These are phyloP conservation scores for Hygrophoropsis aurantiaca DNA, from an alignment of 768 basidiomycete species.

Conservation along the genomic window DNA sequence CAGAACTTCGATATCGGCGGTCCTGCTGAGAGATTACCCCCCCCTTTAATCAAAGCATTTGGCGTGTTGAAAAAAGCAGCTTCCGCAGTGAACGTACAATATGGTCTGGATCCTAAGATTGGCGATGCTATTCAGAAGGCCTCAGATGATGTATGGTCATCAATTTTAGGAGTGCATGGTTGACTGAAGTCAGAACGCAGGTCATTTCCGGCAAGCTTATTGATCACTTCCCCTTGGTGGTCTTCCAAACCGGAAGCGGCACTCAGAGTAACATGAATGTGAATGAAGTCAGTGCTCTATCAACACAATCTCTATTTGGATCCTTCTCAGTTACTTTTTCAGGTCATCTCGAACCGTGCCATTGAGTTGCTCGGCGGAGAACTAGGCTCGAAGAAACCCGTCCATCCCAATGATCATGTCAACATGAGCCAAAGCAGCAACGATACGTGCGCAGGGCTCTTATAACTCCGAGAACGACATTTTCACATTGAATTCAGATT, in stretches of 20 bases:
- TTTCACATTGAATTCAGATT: conserved; percentile 52
- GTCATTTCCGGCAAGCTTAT: conserved; percentile 94
- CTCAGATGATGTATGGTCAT: conserved; percentile 80
- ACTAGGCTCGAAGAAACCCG: conserved; percentile 93
- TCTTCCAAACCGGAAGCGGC: conserved; percentile 98
- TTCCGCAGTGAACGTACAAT: conserved; percentile 81
- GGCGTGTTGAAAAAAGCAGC: conserved; percentile 98
- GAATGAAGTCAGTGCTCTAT: conserved; percentile 70
- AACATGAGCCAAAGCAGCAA: conserved; percentile 99
- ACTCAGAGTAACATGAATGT: conserved; percentile 99
- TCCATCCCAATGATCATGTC: conserved; percentile 99
- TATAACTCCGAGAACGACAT: background rate
- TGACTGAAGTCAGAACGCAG: conserved; percentile 37
- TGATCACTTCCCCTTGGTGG: conserved; percentile 96
- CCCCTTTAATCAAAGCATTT: conserved; percentile 96
- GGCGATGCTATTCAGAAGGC: conserved; percentile 89
- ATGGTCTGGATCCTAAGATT: conserved; percentile 88
- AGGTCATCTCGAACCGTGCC: conserved; percentile 98
- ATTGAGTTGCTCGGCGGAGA: conserved; percentile 96
- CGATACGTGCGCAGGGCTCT: conserved; percentile 71
- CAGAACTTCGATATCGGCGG: conserved; percentile 99
- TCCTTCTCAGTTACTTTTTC: background rate
- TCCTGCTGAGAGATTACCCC: conserved; percentile 87
- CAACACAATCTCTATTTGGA: background rate
- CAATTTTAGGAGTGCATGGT: background rate